Conservation (phyloP, 306 rosid genomes). For the Nissolia schottii region DNA sequence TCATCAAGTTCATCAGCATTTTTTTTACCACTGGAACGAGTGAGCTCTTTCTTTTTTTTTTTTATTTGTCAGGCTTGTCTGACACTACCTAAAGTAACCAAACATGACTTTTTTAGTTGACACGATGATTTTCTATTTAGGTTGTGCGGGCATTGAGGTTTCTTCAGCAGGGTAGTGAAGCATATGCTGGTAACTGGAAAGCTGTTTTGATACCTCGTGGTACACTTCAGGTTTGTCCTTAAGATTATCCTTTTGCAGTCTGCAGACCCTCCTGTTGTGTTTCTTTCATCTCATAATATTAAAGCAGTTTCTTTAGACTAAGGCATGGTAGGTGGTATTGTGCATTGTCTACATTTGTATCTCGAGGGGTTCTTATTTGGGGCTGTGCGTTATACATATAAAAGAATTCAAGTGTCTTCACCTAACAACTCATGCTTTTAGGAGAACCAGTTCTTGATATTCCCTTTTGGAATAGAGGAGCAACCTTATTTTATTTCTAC, state of each 20-base stretch:
- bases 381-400: too few species aligned
- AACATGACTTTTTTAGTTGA: slow-evolving; percentile 18
- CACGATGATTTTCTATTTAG: slow-evolving; percentile 41
- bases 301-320: too few species aligned
- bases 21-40: slow-evolving; percentile 87
- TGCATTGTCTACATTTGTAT: too few species aligned
- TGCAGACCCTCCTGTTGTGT: too few species aligned
- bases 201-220: slow-evolving; percentile 91
- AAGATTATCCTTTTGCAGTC: slow-evolving; percentile 9
- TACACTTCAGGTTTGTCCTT: slow-evolving; percentile 92
- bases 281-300: too few species aligned
- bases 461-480: too few species aligned
- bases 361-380: too few species aligned
- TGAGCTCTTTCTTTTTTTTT: slow-evolving; percentile 45
- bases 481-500: slow-evolving; percentile 8
- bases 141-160: slow-evolving; percentile 87
- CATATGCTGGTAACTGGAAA: slow-evolving; percentile 64
- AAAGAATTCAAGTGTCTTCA: too few species aligned
- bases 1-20: slow-evolving; percentile 93
- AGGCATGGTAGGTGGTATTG: too few species aligned
- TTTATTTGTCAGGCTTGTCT: slow-evolving; percentile 24
- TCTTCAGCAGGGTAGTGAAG: slow-evolving; percentile 65
- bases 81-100: slow-evolving; percentile 16
- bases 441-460: too few species aligned
- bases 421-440: too few species aligned